Conservation (phyloP, 768 basidiomycete species). For the Kwoniella shandongensis region DNA sequence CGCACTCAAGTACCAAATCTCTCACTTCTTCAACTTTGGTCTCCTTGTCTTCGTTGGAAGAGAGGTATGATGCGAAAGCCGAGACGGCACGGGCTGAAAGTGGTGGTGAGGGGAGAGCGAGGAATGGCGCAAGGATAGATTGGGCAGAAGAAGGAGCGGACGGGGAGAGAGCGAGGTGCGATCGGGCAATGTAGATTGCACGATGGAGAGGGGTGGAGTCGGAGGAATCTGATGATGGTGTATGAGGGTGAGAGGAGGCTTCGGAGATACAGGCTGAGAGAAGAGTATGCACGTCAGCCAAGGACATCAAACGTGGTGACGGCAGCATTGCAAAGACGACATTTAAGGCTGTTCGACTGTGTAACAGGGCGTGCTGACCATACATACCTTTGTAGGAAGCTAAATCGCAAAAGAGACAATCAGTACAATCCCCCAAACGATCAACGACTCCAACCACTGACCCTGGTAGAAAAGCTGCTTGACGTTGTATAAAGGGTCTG, state of each 20-base stretch:
- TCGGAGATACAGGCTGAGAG: slow-evolving; percentile 47
- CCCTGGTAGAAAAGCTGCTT: slow-evolving; percentile 54
- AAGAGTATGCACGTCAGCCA: slow-evolving; percentile 1
- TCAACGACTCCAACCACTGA: no score
- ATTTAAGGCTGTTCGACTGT: no score
- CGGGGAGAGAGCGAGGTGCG: slow-evolving; percentile 47
- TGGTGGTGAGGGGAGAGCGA: slow-evolving; percentile 22
- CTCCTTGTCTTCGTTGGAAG: slow-evolving; percentile 53
- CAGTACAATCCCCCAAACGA: slow-evolving; percentile 16
- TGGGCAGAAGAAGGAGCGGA: slow-evolving; percentile 18
- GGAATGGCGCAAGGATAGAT: slow-evolving; percentile 29
- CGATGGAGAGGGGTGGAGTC: slow-evolving; percentile 38
- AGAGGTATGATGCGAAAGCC: slow-evolving; percentile 70
- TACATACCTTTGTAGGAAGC: slow-evolving; percentile 49
- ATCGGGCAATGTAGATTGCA: slow-evolving; percentile 51
- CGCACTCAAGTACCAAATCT: slow-evolving; percentile 81
- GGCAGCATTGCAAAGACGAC: no score
- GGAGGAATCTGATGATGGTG: slow-evolving; percentile 21
- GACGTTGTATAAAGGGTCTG: slow-evolving; percentile 53
- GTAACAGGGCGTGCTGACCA: no score
- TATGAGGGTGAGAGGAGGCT: slow-evolving; percentile 38
- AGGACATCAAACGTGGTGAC: neutral
- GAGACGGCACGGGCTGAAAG: slow-evolving; percentile 59
- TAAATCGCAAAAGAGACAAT: slow-evolving; percentile 11
- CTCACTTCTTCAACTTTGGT: slow-evolving; percentile 74